Evolutionary conservation across 1,284 basidiomycete genomes (phyloP), one percentile per base, ranked within the genome.

Genomic region (Heterobasidion annosum): DNA sequence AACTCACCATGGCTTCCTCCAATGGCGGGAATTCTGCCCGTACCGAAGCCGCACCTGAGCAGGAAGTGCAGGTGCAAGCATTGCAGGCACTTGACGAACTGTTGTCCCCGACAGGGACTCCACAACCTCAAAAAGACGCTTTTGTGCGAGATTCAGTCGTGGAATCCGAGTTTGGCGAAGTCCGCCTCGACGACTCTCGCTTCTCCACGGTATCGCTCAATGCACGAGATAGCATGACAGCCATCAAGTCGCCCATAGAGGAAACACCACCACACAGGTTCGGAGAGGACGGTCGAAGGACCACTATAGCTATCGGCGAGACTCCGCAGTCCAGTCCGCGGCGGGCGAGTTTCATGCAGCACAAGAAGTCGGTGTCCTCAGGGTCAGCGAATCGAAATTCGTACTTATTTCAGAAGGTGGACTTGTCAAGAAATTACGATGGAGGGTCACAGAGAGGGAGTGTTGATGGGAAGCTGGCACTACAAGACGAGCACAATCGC

Each of bases 401-500:
- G 4, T 25, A 25, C 25, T 5, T 25, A 25, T 25, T 25, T 25
- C 25, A 25, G 25, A 25, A 25, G 25, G 4, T 25, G 25, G 25
- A 25, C 25, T 25, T 25, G 25, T 25, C 25, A 25, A 25, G 25
- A 25, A 25, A 5, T 25, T 3, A 25, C 25, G 25, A 25, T 25
- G 25, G 25, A 25, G 25, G 25, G 5, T 25, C 25, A 25, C 25
- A 66, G 16, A 72, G 83, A 56, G 68, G 64, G 25, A 82, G 83
- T 57, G 57, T 80, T 35, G 82, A 84, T 61, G 87, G 83, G n/a
- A 79, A 81, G 59, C 75, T 79, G 53, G 83, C 78, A 59, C 68
- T 89, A 46, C 83, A 86, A 59, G 81, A 86, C 62, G 85, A 87
- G 62, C 87, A 89, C 60, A 73, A 75, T 4, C 25, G 25, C 25